Conservation (phyloP, 176 grass and related monocot species). For the Phoenix roebelenii region DNA sequence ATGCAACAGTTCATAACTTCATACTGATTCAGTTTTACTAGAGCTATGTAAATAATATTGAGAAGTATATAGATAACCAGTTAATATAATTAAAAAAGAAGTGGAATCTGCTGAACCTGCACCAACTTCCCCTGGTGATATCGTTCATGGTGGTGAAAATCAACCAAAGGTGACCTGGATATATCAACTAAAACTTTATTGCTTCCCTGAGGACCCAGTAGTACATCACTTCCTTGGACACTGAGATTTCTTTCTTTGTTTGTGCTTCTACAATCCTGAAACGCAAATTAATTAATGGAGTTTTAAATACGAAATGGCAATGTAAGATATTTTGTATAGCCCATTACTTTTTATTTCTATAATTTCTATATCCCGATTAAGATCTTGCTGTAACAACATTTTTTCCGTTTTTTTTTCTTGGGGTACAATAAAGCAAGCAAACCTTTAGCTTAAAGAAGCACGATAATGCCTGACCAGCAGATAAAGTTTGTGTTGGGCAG, state of each 20-base stretch:
- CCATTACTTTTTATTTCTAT: too few relatives aligned
- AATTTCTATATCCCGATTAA: too few relatives aligned
- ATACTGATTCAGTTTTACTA: too few relatives aligned
- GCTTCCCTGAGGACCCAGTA: conserved; percentile 33
- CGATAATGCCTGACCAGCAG: conserved; percentile 56
- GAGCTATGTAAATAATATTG: neutral
- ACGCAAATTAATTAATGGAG: neutral
- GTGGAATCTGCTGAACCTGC: conserved; percentile 42
- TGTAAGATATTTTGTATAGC: too few relatives aligned
- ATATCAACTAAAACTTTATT: conserved; percentile 45
- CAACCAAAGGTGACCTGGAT: conserved; percentile 54
- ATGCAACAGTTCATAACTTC: too few relatives aligned
- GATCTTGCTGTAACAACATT: too few relatives aligned
- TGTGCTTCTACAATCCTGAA: conserved; percentile 52
- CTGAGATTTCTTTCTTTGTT: conserved; percentile 23
- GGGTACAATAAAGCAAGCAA: neutral
- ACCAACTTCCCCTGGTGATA: conserved; percentile 55
- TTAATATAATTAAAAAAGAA: too few relatives aligned
- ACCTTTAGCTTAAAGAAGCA: conserved; percentile 99
- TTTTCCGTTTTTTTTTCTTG: too few relatives aligned
- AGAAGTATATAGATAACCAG: too few relatives aligned
- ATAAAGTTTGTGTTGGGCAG: conserved; percentile 48
- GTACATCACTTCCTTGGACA: conserved; percentile 40
- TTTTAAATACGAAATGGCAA: too few relatives aligned
- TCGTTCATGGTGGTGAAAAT: conserved; percentile 89